Percentiles rank a stretch among this genome's conserved stretches.
Evolutionary conservation across 1,284 basidiomycete species (phyloP).

Genomic region (Taiwanofungus camphoratus): DNA sequence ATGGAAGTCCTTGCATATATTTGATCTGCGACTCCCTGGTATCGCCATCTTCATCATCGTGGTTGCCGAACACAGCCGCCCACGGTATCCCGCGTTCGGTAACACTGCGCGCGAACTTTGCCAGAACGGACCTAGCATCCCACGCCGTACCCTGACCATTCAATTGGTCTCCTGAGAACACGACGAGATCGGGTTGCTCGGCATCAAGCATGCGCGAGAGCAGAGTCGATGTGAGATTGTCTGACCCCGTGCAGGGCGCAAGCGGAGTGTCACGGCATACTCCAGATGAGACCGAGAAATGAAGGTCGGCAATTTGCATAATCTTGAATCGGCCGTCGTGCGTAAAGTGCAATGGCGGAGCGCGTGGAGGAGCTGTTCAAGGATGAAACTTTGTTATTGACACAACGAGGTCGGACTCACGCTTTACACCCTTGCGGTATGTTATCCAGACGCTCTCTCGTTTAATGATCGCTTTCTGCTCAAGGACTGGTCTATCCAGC

Average conservation of each 20-base stretch:
- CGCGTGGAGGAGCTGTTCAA: constrained; percentile 53
- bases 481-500: constrained; percentile 46
- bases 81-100: constrained; percentile 79
- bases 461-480: constrained; percentile 29
- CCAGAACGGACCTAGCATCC: constrained; percentile 80
- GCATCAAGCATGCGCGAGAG: constrained; percentile 67
- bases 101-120: constrained; percentile 80
- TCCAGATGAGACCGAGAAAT: constrained; percentile 76
- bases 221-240: constrained; percentile 69
- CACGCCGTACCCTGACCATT: constrained; percentile 87
- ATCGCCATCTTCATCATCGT: constrained; percentile 75
- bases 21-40: constrained; percentile 60
- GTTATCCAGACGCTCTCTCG: constrained; percentile 52
- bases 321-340: constrained; percentile 80
- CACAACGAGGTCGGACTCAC: constrained; percentile 32
- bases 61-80: constrained; percentile 91
- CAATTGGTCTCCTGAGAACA: constrained; percentile 83
- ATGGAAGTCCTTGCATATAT: constrained; percentile 77
- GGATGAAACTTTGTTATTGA: background rate
- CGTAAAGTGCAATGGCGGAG: constrained; percentile 77
- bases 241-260: constrained; percentile 55
- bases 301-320: constrained; percentile 87
- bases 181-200: constrained; percentile 87
- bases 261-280: constrained; percentile 62
- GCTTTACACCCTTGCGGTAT: constrained; percentile 57